Conservation (phyloP, 228 moss, liverwort and hornwort genomes). For the Sphagnum fallax region DNA sequence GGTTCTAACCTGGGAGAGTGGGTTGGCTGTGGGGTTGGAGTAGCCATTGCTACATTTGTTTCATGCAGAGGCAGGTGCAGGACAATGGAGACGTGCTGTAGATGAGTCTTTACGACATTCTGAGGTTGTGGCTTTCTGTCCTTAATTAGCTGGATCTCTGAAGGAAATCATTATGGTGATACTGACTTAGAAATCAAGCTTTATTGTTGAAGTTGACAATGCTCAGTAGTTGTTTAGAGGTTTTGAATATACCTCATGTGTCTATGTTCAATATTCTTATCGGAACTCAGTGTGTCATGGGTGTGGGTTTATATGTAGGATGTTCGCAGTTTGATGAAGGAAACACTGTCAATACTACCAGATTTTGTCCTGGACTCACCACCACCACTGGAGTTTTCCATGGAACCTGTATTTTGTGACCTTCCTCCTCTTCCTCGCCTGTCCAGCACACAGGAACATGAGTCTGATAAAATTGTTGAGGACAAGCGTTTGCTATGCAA, state of each 20-base stretch:
- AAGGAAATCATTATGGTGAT: too few relatives aligned
- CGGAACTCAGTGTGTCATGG: too few relatives aligned
- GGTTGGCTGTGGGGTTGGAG: slow-evolving; percentile 3
- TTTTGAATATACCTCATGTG: too few relatives aligned
- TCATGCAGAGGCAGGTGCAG: slow-evolving; percentile 44
- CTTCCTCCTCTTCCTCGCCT: slow-evolving; percentile 22
- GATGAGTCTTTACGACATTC: slow-evolving; percentile 37
- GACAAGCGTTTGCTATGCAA: slow-evolving; percentile 4
- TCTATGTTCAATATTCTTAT: too few relatives aligned
- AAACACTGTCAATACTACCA: slow-evolving; percentile 40
- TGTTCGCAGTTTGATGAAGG: slow-evolving; percentile 26
- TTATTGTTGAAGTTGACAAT: too few relatives aligned
- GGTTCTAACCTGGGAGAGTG: not conserved
- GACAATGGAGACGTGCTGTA: slow-evolving; percentile 51
- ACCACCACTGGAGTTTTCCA: slow-evolving; percentile 18
- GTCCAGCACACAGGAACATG: slow-evolving; percentile 12
- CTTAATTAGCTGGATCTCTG: not conserved
- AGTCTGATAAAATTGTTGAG: slow-evolving; percentile 7
- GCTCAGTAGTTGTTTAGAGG: too few relatives aligned
- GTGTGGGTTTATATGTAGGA: slow-evolving; percentile 19
- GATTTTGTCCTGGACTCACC: slow-evolving; percentile 44
- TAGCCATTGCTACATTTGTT: slow-evolving; percentile 56
- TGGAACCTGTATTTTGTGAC: slow-evolving; percentile 17
- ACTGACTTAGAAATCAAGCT: too few relatives aligned
- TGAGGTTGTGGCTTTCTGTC: slow-evolving; percentile 11